Conservation (phyloP, 306 rosid species). For the Medicago lupulina region DNA sequence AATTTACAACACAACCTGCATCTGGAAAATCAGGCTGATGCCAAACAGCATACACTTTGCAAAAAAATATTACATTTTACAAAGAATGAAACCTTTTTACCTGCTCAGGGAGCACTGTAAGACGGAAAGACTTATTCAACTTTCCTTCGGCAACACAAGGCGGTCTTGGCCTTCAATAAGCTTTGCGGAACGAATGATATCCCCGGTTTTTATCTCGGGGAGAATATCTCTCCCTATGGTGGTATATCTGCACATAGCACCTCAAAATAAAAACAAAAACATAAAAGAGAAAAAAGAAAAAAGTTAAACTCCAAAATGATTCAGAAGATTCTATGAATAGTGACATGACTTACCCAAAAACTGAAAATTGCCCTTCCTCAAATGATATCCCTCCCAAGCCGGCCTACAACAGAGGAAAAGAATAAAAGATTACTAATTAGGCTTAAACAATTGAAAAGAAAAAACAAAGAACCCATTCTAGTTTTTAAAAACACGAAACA, state of each 20-base stretch:
- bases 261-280: constrained; percentile 10
- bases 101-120: constrained; percentile 11
- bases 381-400: constrained; percentile 99
- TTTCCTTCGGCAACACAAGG: constrained; percentile 69
- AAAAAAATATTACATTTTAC: background rate
- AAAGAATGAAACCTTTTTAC: constrained; percentile 54
- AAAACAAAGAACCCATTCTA: constrained; percentile 16
- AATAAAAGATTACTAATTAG: background rate
- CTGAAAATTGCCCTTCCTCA: constrained; percentile 97
- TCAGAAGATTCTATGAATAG: background rate
- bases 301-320: background rate
- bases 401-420: constrained; percentile 56
- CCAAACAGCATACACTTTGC: constrained; percentile 9
- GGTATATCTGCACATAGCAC: constrained; percentile 64
- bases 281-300: background rate
- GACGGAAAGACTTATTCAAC: constrained; percentile 44
- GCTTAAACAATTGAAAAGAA: constrained; percentile 9
- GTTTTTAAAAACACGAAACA: background rate
- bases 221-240: constrained; percentile 84
- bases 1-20: constrained; percentile 58
- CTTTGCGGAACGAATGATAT: constrained; percentile 73
- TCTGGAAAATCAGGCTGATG: constrained; percentile 56
- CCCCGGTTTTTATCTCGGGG: constrained; percentile 88
- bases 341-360: constrained; percentile 72
- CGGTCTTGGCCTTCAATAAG: constrained; percentile 85